phyloP scores from a whole-genome alignment of 495 filamentous ascomycete species.

The Apodospora peruviana region DNA sequence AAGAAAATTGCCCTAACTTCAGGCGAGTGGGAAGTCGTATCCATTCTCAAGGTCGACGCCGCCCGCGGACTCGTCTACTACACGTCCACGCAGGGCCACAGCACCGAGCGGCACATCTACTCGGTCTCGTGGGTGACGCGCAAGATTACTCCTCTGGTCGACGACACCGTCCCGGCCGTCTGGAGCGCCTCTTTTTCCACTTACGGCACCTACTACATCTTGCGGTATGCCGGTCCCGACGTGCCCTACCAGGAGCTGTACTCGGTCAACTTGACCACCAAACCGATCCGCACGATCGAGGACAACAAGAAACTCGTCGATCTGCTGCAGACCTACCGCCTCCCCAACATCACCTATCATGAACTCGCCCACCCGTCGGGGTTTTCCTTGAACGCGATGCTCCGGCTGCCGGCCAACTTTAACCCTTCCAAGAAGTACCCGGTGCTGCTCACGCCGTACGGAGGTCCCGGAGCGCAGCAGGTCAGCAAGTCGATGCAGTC shows the following conservation, averaged over 20 bases:
- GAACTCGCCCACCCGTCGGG: slow-evolving; percentile 43
- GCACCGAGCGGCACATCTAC: slow-evolving; percentile 51
- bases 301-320: slow-evolving; percentile 42
- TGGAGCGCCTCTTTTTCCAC: slow-evolving; percentile 53
- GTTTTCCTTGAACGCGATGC: slow-evolving; percentile 42
- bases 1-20: slow-evolving; percentile 42
- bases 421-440: slow-evolving; percentile 50
- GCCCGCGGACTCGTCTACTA: slow-evolving; percentile 47
- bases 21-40: slow-evolving; percentile 50
- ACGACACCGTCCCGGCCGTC: slow-evolving; percentile 39
- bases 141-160: slow-evolving; percentile 45
- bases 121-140: slow-evolving; percentile 42
- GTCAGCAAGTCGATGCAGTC: slow-evolving; percentile 40
- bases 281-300: slow-evolving; percentile 42
- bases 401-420: slow-evolving; percentile 46
- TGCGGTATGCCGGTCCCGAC: slow-evolving; percentile 50
- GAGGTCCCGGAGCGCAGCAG: slow-evolving; percentile 49
- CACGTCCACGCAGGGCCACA: slow-evolving; percentile 48
- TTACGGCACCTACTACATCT: slow-evolving; percentile 48
- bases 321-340: slow-evolving; percentile 40
- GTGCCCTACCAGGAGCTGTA: slow-evolving; percentile 54
- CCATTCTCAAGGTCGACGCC: slow-evolving; percentile 45
- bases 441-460: slow-evolving; percentile 50
- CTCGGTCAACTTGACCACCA: slow-evolving; percentile 35
- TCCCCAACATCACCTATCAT: slow-evolving; percentile 45